These are phyloP conservation scores for Blastocystis hominis DNA, from an alignment of 352 stramenopile species.

Conservation along the genomic window DNA sequence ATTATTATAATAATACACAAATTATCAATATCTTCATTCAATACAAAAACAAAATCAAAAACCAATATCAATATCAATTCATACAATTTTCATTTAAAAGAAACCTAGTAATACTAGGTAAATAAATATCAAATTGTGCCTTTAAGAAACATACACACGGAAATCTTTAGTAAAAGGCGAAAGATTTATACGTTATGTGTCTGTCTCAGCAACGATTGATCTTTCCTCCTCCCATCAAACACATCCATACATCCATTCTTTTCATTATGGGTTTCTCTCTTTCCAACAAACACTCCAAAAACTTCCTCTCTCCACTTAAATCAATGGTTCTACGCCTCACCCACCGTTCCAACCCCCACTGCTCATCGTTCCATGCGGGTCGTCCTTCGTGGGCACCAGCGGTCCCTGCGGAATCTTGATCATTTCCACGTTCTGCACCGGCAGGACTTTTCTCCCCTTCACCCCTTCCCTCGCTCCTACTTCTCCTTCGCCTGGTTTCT, in stretches of 20 bases:
- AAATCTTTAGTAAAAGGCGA: conserved; percentile 57
- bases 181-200: conserved; percentile 57
- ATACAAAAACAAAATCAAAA: too few relatives aligned
- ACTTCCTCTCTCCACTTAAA: background rate
- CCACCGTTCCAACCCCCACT: background rate
- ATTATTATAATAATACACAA: background rate
- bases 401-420: background rate
- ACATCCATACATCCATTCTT: background rate
- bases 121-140: conserved; percentile 45
- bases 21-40: too few relatives aligned
- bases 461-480: background rate
- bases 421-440: background rate
- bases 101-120: conserved; percentile 32
- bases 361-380: background rate
- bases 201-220: background rate
- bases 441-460: background rate
- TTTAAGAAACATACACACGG: conserved; percentile 50
- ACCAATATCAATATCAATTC: too few relatives aligned
- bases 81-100: background rate
- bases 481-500: background rate
- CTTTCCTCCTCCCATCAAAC: background rate
- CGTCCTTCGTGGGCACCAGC: background rate
- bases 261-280: background rate
- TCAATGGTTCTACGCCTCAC: background rate
- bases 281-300: background rate